Evolutionary conservation across 2,329 filamentous ascomycete genomes (phyloP).

Genomic region (Xylaria sp.): DNA sequence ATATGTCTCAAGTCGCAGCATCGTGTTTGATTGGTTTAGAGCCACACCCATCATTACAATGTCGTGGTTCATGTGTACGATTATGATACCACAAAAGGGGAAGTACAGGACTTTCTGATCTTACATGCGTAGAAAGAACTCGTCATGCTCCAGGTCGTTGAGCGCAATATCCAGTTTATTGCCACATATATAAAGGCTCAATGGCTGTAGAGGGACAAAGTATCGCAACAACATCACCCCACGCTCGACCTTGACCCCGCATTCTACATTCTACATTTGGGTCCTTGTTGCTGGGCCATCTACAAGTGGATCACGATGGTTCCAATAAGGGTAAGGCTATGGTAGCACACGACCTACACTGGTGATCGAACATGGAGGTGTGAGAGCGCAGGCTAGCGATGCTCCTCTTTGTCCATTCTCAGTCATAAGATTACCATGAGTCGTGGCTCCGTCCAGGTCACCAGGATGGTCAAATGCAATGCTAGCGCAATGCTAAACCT

Average conservation of each 20-base stretch:
- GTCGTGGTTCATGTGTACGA: too few relatives aligned
- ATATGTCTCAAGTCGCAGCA: too few relatives aligned
- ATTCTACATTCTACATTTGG: neutral
- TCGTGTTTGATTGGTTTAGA: neutral
- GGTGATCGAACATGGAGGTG: neutral
- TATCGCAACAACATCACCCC: slow-evolving; percentile 4
- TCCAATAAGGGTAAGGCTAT: neutral
- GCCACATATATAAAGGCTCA: neutral
- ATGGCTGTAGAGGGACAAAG: neutral
- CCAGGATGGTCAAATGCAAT: neutral
- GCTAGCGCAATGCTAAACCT: neutral
- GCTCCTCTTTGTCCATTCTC: neutral
- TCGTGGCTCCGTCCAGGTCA: neutral
- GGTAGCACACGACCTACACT: neutral
- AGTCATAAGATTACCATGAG: neutral
- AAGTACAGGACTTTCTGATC: neutral
- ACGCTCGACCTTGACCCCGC: slow-evolving; percentile 9
- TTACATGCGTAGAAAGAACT: too few relatives aligned
- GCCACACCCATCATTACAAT: slow-evolving; percentile 3
- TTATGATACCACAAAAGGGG: too few relatives aligned
- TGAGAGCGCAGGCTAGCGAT: neutral
- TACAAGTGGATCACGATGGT: slow-evolving; percentile 2
- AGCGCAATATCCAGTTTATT: slow-evolving; percentile 5
- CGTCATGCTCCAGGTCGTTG: neutral
- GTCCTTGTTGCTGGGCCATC: neutral